These are phyloP conservation scores for Diplogelasinospora grovesii DNA, from an alignment of 495 filamentous ascomycete genomes.

Conservation along the genomic window DNA sequence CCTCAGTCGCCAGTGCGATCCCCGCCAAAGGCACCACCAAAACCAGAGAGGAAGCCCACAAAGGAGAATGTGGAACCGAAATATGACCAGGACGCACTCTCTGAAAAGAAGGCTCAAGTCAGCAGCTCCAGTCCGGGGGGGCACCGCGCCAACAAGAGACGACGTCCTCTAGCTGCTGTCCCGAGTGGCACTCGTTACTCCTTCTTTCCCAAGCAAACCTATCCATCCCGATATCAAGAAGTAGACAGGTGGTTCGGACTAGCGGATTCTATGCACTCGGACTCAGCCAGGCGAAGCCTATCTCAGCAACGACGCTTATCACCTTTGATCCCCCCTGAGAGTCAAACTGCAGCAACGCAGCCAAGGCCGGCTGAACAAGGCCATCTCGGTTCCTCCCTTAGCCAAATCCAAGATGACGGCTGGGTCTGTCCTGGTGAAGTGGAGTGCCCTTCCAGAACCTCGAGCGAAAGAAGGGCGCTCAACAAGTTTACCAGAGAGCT, in stretches of 20 bases:
- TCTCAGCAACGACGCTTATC: conserved; percentile 32
- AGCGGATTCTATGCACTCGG: conserved; percentile 27
- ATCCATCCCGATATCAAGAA: background rate
- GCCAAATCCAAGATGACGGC: background rate
- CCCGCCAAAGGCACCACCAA: conserved; percentile 1
- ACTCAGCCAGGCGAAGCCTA: conserved; percentile 30
- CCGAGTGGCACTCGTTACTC: conserved; percentile 10
- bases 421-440: background rate
- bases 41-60: background rate
- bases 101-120: background rate
- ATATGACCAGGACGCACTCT: background rate
- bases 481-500: conserved; percentile 37
- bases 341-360: background rate
- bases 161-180: conserved; percentile 3
- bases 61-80: background rate
- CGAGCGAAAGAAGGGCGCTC: conserved; percentile 29
- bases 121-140: background rate
- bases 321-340: conserved; percentile 20
- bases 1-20: conserved; percentile 7
- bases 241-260: conserved; percentile 20
- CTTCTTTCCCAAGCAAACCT: conserved; percentile 10
- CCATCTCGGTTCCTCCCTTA: background rate
- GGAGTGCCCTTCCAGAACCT: conserved; percentile 24
- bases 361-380: background rate
- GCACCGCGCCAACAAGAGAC: conserved; percentile 5